Base-by-base conservation (phyloP, 2,329 filamentous ascomycete species). In the Phialophora verrucosa region DNA sequence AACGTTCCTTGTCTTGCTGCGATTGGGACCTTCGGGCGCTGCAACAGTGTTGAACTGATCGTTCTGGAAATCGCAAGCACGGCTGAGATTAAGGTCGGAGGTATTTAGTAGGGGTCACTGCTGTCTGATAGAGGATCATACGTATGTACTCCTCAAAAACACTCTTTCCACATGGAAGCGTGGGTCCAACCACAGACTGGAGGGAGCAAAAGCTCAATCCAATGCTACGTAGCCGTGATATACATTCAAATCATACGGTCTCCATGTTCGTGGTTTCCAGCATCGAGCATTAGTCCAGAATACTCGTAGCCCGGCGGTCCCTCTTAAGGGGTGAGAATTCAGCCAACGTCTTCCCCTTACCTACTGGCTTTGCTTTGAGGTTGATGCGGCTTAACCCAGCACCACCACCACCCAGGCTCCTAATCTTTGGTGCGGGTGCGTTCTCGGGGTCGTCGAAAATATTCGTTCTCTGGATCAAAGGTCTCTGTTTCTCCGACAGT, bases 401-500 rank as follows among this genome's bases (percentile, higher is more conserved):
- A 27, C 60, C 60, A 27, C 60, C 60, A 27, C 66, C 64, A 47
- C 70, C 72, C 14, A 75, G 68, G 65, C 76, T 74, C 55, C 68
- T 69, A 60, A 73, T 75, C 75, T 68, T 78, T 75, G 17, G 71
- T 63, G 58, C 53, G 4, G 67, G 50, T 35, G 57, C 87, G 8
- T 90, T 89, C 4, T 89, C 89, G 8, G 90, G 89, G 65, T 90
- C 89, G 72, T 94, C 92, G 5, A 95, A 75, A 2, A 87, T 91
- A 71, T 81, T 83, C 69, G 87, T 87, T 56, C 85, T 86, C 25
- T 84, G 83, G 25, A 79, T 87, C 1, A 91, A 82, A 4, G 92
- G 79, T 78, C 92, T 93, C 69, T 90, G 87, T 81, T 90, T 93
- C 83, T 90, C 92, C 75, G 69, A 71, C 5, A 73, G 44, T 12